Evolutionary conservation across 257 asterid species (phyloP).

Genomic region (Eustoma russellianum): DNA sequence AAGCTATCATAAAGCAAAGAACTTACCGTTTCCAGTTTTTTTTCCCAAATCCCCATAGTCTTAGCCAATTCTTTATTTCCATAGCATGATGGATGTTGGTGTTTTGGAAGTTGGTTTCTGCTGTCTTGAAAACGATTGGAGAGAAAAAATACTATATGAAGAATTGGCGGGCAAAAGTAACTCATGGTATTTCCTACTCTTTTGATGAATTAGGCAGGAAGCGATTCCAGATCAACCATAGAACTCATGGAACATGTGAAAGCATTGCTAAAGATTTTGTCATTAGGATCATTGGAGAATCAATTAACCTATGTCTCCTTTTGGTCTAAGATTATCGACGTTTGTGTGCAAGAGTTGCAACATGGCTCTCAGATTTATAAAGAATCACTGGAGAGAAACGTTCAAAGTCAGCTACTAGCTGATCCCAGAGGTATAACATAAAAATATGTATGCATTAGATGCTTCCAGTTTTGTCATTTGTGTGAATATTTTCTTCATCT

Average conservation of each 20-base stretch:
- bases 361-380: conserved; percentile 63
- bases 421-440: conserved; percentile 49
- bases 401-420: conserved; percentile 36
- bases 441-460: not conserved
- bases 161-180: not conserved
- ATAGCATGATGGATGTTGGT: too few species aligned
- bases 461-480: not conserved
- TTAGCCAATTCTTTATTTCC: too few species aligned
- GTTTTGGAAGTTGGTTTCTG: too few species aligned
- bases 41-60: too few species aligned
- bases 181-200: not conserved
- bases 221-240: conserved; percentile 43
- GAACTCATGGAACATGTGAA: conserved; percentile 54
- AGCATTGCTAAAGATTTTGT: conserved; percentile 56
- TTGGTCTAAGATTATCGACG: conserved; percentile 56
- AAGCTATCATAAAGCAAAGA: too few species aligned
- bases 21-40: too few species aligned
- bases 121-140: too few species aligned
- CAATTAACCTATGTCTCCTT: conserved; percentile 39
- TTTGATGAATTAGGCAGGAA: conserved; percentile 45
- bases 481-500: not conserved
- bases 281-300: conserved; percentile 45
- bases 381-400: conserved; percentile 43
- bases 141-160: too few species aligned
- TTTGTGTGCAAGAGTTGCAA: conserved; percentile 56